Evolutionary conservation across 805 yeast species (phyloP).

Genomic region (Metschnikowia dekortorum): DNA sequence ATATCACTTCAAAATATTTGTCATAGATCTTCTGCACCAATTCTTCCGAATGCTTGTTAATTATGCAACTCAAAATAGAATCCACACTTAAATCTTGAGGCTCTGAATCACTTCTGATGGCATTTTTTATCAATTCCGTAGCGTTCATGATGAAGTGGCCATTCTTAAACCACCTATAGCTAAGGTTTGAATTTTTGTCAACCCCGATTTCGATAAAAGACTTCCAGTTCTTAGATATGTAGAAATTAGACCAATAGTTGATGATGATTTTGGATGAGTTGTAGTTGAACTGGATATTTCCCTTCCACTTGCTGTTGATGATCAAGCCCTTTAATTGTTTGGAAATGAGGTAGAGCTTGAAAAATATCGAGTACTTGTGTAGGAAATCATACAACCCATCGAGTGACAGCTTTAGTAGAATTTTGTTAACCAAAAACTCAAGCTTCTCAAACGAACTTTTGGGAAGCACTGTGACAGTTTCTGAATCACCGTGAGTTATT

Average conservation of each 20-base stretch:
- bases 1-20: constrained; percentile 12
- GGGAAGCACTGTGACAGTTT: constrained; percentile 29
- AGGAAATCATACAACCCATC: constrained; percentile 52
- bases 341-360: constrained; percentile 58
- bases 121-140: constrained; percentile 8
- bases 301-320: constrained; percentile 50
- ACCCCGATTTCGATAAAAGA: constrained; percentile 62
- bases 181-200: constrained; percentile 43
- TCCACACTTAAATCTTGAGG: constrained; percentile 34
- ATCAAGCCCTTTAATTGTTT: constrained; percentile 49
- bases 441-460: constrained; percentile 34
- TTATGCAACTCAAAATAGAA: constrained; percentile 29
- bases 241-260: constrained; percentile 56
- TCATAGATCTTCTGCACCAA: constrained; percentile 24
- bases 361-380: constrained; percentile 57
- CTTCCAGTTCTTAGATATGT: constrained; percentile 41
- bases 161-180: constrained; percentile 61
- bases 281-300: constrained; percentile 55
- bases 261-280: constrained; percentile 51
- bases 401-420: constrained; percentile 44
- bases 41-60: constrained; percentile 36
- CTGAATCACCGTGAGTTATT: constrained; percentile 26
- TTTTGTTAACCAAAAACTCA: constrained; percentile 53
- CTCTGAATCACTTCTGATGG: constrained; percentile 12
- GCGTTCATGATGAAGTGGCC: constrained; percentile 31